Evolutionary conservation across 345 rosid species (phyloP).

Genomic region (Eucalyptus leucophloia): DNA sequence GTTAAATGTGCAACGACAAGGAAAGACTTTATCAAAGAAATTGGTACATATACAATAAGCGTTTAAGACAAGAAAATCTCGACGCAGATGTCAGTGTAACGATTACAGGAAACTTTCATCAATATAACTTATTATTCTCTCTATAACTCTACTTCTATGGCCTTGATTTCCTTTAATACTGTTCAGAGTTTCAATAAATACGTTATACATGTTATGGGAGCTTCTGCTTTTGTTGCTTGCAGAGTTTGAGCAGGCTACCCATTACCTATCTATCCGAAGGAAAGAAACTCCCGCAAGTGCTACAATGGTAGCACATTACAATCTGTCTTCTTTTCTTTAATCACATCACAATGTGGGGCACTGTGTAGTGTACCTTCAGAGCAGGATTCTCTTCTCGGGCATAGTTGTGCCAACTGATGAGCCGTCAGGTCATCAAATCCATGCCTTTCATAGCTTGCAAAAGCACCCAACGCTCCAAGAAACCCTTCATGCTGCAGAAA

Average conservation of each 20-base stretch:
- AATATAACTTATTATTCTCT: neutral
- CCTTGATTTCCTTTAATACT: neutral
- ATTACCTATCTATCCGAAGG: neutral
- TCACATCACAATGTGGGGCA: constrained; percentile 4
- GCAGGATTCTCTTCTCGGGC: neutral
- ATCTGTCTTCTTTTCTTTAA: constrained; percentile 13
- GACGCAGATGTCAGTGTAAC: neutral
- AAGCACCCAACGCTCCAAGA: constrained; percentile 84
- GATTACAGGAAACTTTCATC: neutral
- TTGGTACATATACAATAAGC: neutral
- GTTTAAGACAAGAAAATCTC: neutral
- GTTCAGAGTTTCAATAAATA: neutral
- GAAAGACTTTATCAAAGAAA: neutral
- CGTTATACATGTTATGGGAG: neutral
- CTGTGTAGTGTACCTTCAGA: constrained; percentile 3
- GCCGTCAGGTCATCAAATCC: constrained; percentile 1
- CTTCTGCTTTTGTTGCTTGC: neutral
- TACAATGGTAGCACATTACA: constrained; percentile 11
- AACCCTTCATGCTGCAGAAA: constrained; percentile 79
- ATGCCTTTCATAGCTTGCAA: constrained; percentile 32
- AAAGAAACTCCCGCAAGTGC: neutral
- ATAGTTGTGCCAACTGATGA: neutral
- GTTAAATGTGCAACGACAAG: neutral
- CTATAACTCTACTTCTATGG: neutral
- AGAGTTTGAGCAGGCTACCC: neutral